Conservation (phyloP, 768 basidiomycete species). For the Jaapia argillacea region DNA sequence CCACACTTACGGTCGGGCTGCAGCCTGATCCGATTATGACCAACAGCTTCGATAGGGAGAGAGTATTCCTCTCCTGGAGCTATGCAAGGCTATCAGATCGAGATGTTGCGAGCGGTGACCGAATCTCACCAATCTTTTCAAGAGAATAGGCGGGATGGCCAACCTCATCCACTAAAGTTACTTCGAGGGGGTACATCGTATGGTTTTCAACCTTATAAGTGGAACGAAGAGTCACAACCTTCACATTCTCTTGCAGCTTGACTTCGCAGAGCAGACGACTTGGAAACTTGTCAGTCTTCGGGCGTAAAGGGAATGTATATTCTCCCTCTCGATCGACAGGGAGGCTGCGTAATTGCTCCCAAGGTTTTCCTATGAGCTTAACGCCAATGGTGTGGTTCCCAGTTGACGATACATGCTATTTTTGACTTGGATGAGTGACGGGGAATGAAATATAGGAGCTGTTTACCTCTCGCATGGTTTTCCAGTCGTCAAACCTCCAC, state of each 20-base stretch:
- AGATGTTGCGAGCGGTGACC: no score
- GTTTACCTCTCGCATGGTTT: constrained; percentile 80
- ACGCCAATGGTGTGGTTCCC: constrained; percentile 81
- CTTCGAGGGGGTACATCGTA: constrained; percentile 85
- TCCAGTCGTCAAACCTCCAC: constrained; percentile 98
- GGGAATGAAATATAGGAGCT: neutral
- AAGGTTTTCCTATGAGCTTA: constrained; percentile 74
- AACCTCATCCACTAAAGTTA: constrained; percentile 78
- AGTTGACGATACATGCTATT: constrained; percentile 32
- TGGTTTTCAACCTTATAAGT: constrained; percentile 87
- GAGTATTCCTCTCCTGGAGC: constrained; percentile 83
- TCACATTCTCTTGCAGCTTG: constrained; percentile 78
- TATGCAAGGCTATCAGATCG: no score
- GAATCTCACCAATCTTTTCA: constrained; percentile 74
- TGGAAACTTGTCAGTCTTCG: constrained; percentile 61
- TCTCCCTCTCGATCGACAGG: constrained; percentile 94
- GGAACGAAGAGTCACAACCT: constrained; percentile 88
- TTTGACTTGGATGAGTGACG: neutral
- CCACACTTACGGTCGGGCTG: constrained; percentile 80
- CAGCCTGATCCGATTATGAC: constrained; percentile 68
- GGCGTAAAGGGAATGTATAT: constrained; percentile 78
- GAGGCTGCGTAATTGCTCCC: constrained; percentile 83
- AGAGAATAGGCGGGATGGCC: constrained; percentile 75
- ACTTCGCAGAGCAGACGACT: constrained; percentile 86
- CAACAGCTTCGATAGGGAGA: constrained; percentile 85